Base-by-base conservation (phyloP, 495 filamentous ascomycete species). In the Lophium mytilinum region DNA sequence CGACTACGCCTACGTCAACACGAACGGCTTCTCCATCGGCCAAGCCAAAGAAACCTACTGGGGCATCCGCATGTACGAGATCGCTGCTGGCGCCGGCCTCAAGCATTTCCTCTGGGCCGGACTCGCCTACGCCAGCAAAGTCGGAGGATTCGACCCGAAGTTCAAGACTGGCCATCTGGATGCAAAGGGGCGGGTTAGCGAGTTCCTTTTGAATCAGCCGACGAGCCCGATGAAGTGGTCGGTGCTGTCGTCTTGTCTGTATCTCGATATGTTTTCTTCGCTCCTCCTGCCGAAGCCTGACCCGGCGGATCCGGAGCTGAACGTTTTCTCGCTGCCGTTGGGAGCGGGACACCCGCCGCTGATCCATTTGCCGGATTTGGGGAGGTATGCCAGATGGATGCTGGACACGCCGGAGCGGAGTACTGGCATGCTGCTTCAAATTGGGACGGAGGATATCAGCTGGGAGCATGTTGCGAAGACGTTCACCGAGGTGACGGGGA, bases 21-120 rank as follows among this genome's bases (percentile, higher is more conserved):
- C 76, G 21, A 77, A 82, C 57, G 75, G 78, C 37, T 80, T 79
- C 58, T 76, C 73, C 40, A 67, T 70, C 7, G 80, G 80, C 12
- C 76, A 80, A 62, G 77, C 79, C 55, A 63, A 66, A 8, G 80
- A 83, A 60, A 71, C 76, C 1, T 83, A 70, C 62, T 82, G 75
- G 73, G 78, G 74, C 11, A 78, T 78, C 15, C 72, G 80, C 14
- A 68, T 70, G 33, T 83, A 78, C 58, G 80, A 83, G 49, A 66
- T 83, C 3, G 78, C 80, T 0, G 57, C 75, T 39, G 69, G 76
- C 37, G 60, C 68, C 33, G 77, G 78, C 7, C 70, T 82, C 15
- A 69, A 75, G 63, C 73, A 77, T 63, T 83, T 75, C 65, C 66
- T 83, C 1, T 80, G 74, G 36, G 47, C 53, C 3, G 36, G 45